Base-by-base conservation (phyloP, 2,329 filamentous ascomycete species). In the Shiraia bambusicola region DNA sequence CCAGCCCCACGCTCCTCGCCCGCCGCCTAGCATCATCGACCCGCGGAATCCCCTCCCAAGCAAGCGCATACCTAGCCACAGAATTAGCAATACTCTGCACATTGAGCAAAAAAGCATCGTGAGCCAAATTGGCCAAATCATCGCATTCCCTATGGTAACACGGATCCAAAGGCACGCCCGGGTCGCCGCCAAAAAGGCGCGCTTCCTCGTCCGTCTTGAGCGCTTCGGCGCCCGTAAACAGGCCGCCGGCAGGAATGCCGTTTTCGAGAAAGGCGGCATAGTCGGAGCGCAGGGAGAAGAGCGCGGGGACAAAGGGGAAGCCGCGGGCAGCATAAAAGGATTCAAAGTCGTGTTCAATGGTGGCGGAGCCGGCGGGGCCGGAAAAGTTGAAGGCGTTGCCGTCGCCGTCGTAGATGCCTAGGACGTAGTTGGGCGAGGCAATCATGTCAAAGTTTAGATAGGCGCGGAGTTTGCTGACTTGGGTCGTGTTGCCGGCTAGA, bases 391-490 rank as follows among this genome's bases (percentile, higher is more conserved):
- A 69, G 0, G 65, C 58, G 28, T 44, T 56, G 34, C 67, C 67
- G 42, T 70, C 63, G 34, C 67, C 67, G 40, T 70, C 67, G 47
- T 69, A 69, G 49, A 70, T 65, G 15, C 65, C 65, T 16, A 66
- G 59, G 25, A 67, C 59, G 46, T 66, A 70, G 62, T 69, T 70
- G 30, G 67, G 67, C 3, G 55, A 62, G 4, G 65, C 67, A 29
- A 70, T 67, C 69, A 71, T 72, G 54, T 72, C 69, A 53, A 71
- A 72, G 60, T 72, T 71, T 49, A 72, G 66, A 51, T 71, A 71
- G 10, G 69, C 65, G 9, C 67, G 60, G 40, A 72, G 59, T 50
- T 70, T 70, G 40, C 45, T 49, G 17, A 64, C 60, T 40, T 70
- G 67, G 2, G 54, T 45, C n/a, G 49, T 39, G 24, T 46, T 51